phyloP scores from a whole-genome alignment of 2,329 filamentous ascomycete genomes.

The Teratosphaeria epicoccoides region DNA sequence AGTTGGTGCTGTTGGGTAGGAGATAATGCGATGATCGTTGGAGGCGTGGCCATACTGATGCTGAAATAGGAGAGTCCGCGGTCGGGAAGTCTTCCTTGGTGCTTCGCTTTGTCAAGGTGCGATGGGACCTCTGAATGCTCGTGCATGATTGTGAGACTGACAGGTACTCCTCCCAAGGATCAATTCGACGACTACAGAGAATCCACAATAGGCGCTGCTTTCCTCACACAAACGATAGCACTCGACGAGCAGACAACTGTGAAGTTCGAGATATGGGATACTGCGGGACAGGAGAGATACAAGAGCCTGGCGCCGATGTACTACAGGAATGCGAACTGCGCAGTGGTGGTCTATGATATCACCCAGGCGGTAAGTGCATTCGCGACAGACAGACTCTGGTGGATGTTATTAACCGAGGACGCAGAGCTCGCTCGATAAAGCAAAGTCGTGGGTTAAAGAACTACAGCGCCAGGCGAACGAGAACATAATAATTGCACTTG shows the following conservation, averaged over 20 bases:
- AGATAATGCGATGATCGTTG: not conserved
- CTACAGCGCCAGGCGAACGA: constrained; percentile 97
- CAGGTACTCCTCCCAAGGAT: constrained; percentile 50
- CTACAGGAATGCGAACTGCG: constrained; percentile 98
- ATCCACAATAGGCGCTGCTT: constrained; percentile 95
- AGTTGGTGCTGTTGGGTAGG: constrained; percentile 91
- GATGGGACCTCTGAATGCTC: constrained; percentile 13
- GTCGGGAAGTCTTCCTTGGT: constrained; percentile 99
- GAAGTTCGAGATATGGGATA: constrained; percentile 99
- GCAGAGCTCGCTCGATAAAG: constrained; percentile 93
- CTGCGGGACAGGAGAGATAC: constrained; percentile 95
- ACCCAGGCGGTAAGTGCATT: constrained; percentile 75
- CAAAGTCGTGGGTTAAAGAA: constrained; percentile 98
- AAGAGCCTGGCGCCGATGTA: constrained; percentile 99
- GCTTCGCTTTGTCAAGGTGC: constrained; percentile 92
- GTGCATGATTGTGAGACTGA: not conserved
- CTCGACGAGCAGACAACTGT: constrained; percentile 97
- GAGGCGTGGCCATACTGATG: not conserved
- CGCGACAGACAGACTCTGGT: not conserved
- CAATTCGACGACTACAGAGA: constrained; percentile 99
- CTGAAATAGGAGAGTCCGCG: constrained; percentile 66
- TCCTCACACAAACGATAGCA: constrained; percentile 96
- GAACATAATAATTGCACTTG: constrained; percentile 97
- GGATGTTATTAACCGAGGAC: constrained; percentile 16
- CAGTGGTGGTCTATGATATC: constrained; percentile 98